Percentiles rank a stretch among this genome's conserved stretches.
Evolutionary conservation across 108 stramenopile genomes (phyloP).

Genomic region (Stephanodiscus minutulus): DNA sequence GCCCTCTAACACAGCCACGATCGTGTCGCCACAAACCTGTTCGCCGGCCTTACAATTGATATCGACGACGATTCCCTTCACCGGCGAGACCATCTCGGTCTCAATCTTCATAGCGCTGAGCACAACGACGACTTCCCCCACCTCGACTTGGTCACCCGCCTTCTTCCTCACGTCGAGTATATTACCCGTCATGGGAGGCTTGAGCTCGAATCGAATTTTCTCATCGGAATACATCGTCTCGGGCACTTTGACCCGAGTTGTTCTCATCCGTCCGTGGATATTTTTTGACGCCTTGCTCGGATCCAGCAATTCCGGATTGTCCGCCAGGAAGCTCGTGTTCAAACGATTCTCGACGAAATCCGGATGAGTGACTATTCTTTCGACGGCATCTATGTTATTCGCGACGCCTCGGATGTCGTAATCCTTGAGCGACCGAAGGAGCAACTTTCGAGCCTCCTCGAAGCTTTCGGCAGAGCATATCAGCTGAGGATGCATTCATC

Average conservation of each 20-base stretch:
- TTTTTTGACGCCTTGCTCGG: conserved; percentile 27
- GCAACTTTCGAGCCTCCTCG: conserved; percentile 52
- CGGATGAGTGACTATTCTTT: conserved; percentile 63
- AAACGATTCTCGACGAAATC: conserved; percentile 61
- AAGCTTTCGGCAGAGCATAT: conserved; percentile 70
- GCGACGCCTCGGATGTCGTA: conserved; percentile 74
- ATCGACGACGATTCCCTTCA: conserved; percentile 56
- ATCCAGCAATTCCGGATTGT: conserved; percentile 45
- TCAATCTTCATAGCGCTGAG: conserved; percentile 91
- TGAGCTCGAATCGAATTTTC: conserved; percentile 50
- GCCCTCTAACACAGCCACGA: conserved; percentile 57
- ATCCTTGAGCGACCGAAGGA: conserved; percentile 61
- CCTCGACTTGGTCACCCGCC: conserved; percentile 63
- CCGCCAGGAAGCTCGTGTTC: conserved; percentile 70
- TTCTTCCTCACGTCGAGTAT: conserved; percentile 67
- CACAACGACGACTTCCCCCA: conserved; percentile 73
- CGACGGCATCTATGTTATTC: conserved; percentile 62
- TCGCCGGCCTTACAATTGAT: conserved; percentile 57
- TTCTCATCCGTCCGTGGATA: conserved; percentile 7
- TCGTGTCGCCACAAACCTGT: conserved; percentile 60
- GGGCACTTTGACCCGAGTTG: conserved; percentile 29
- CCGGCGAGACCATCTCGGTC: conserved; percentile 66
- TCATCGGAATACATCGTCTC: conserved; percentile 41
- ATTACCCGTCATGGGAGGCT: conserved; percentile 81
- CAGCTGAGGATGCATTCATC: conserved; percentile 24